Percentiles rank a stretch among this genome's conserved stretches.
Evolutionary conservation across 1,139 yeast genomes (phyloP).

Genomic region (Casaregolazyma suthepensis): DNA sequence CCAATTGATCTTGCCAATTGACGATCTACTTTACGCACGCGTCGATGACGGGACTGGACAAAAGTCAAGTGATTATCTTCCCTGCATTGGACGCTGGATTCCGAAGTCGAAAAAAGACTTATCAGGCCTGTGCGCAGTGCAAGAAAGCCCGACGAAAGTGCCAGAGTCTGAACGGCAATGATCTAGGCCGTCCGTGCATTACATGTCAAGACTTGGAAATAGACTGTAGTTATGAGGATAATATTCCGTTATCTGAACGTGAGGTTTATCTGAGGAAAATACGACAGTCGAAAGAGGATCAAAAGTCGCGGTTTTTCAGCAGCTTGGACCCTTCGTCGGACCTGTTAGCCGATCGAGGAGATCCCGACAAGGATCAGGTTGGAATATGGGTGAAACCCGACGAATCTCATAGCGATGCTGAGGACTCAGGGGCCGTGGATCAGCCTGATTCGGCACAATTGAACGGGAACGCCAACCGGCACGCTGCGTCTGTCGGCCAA

Average conservation of each 20-base stretch:
- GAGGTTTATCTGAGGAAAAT: background rate
- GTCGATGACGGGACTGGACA: background rate
- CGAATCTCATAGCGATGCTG: background rate
- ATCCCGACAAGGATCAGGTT: slow-evolving; percentile 18
- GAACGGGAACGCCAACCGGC: background rate
- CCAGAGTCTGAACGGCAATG: slow-evolving; percentile 8
- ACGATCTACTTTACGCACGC: background rate
- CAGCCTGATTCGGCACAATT: background rate
- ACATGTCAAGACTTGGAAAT: slow-evolving; percentile 14
- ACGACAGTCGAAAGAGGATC: slow-evolving; percentile 4
- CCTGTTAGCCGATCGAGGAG: slow-evolving; percentile 13
- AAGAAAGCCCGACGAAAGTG: slow-evolving; percentile 30
- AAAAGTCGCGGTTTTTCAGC: slow-evolving; percentile 14
- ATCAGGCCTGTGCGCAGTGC: slow-evolving; percentile 41
- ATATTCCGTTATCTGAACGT: slow-evolving; percentile 3
- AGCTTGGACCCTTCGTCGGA: slow-evolving; percentile 20
- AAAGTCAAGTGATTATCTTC: slow-evolving; percentile 31
- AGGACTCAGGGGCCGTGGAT: background rate
- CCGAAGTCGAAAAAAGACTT: slow-evolving; percentile 42
- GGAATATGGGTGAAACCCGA: slow-evolving; percentile 18
- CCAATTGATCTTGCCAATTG: background rate
- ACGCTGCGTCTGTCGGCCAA: background rate
- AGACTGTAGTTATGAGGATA: slow-evolving; percentile 14
- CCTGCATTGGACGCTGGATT: slow-evolving; percentile 45
- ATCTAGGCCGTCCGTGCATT: slow-evolving; percentile 13